Evolutionary conservation across 2,329 filamentous ascomycete species (phyloP).

Genomic region (Colletotrichum destructivum): DNA sequence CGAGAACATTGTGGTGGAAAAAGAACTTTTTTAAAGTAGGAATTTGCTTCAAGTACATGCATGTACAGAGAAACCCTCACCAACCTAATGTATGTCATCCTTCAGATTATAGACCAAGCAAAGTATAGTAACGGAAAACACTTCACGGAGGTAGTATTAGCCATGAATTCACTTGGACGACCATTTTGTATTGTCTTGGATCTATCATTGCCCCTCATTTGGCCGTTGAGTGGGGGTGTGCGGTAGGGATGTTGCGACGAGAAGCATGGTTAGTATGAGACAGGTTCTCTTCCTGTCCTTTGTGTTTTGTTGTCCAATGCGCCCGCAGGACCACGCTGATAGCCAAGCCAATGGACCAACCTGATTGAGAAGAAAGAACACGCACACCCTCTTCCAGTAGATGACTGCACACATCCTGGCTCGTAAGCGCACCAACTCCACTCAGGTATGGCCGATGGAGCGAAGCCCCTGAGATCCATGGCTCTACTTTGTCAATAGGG

Average conservation of each 20-base stretch:
- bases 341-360: conserved; percentile 1
- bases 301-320: not conserved
- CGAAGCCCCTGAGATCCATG: not conserved
- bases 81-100: not conserved
- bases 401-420: not conserved
- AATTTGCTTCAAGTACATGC: not conserved
- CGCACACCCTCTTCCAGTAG: not conserved
- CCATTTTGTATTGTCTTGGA: not conserved
- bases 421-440: not conserved
- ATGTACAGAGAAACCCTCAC: not conserved
- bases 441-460: not conserved
- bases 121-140: not conserved
- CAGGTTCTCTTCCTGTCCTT: not conserved
- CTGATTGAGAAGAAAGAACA: not conserved
- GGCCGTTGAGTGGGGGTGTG: not conserved
- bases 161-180: not conserved
- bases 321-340: not conserved
- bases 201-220: not conserved
- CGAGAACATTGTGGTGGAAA: conserved; percentile 12
- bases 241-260: not conserved
- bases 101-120: not conserved
- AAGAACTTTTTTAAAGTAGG: not conserved
- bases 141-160: not conserved
- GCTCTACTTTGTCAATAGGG: not conserved
- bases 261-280: not conserved